phyloP scores from a whole-genome alignment of 345 rosid genomes.

The Luvunga scandens region DNA sequence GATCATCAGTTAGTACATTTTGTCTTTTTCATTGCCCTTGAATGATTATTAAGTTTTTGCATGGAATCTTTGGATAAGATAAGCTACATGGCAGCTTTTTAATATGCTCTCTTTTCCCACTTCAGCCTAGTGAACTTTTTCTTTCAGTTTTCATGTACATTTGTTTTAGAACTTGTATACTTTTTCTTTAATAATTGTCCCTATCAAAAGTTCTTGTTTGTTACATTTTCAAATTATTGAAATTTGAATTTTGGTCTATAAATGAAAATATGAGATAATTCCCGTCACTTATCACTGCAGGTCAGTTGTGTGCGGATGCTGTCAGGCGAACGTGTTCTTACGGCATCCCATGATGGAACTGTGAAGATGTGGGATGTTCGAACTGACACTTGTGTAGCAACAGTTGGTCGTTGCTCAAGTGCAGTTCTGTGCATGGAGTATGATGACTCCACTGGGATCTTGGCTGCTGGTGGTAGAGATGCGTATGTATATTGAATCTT shows the following conservation, averaged over 20 bases:
- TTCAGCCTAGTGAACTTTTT: background rate
- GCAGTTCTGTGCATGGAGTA: slow-evolving; percentile 94
- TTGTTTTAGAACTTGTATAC: background rate
- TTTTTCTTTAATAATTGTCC: background rate
- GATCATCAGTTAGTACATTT: background rate
- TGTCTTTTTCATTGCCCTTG: background rate
- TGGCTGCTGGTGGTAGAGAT: slow-evolving; percentile 98
- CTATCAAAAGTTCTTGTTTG: background rate
- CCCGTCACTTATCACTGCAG: slow-evolving; percentile 35
- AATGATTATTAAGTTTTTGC: background rate
- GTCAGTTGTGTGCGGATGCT: slow-evolving; percentile 90
- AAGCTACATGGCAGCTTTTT: background rate
- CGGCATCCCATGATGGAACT: slow-evolving; percentile 88
- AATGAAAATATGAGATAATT: slow-evolving; percentile 1
- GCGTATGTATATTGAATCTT: slow-evolving; percentile 52
- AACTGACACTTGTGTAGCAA: slow-evolving; percentile 95
- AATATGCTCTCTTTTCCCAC: background rate
- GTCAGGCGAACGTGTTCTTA: slow-evolving; percentile 94
- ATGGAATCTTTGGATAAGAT: background rate
- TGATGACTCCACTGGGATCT: slow-evolving; percentile 91
- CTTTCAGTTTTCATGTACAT: background rate
- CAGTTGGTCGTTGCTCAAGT: slow-evolving; percentile 95
- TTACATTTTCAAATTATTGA: background rate
- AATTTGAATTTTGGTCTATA: background rate
- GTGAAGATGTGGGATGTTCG: slow-evolving; percentile 99